Evolutionary conservation across 768 basidiomycete genomes (phyloP), one percentile per base, ranked within the genome.

Genomic region (Amanita rubescens): DNA sequence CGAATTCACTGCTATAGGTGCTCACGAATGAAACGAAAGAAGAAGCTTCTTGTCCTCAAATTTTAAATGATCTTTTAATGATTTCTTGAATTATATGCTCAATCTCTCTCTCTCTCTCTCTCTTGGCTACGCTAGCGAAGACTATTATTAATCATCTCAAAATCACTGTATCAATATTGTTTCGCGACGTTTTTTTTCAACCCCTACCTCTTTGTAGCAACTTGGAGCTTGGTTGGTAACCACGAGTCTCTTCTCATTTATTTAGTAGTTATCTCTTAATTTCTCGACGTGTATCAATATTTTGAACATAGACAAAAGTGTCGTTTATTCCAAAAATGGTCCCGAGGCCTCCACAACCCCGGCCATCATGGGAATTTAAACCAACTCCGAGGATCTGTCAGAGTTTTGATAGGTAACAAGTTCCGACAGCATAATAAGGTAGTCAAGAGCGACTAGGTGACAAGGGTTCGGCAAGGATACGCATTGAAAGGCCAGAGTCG

Each of bases 21-120:
- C 47, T 35, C 17, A 37, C 47, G 47, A 49, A 49, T 49, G 44
- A 46, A n/a, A 39, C 38, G n/a, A 44, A 44, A 30, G 27, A 30
- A 4, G 3, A 30, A 3, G 27, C 27, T 8, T 8, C 27, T n/a
- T n/a, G n/a, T n/a, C n/a, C n/a, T n/a, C n/a, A n/a, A 44, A 44
- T 19, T n/a, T 24, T n/a, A 12, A 44, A 43, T 20, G 42, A 30
- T 32, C 25, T 15, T 4, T 47, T 3, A 17, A 32, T 33, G 2
- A 8, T 22, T 15, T 15, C 17, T 3, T 19, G n/a, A n/a, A n/a
- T n/a, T n/a, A n/a, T 3, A 11, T 33, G 5, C 11, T 45, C 25
- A 5, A n/a, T 46, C 30, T 46, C 30, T 44, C 30, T 33, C 30
- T 22, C 5, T 15, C 6, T 24, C 5, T 25, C 5, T 45, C 17